Evolutionary conservation across 371 early-diverging fungal species (phyloP).

Genomic region (Rhizopus stolonifer): DNA sequence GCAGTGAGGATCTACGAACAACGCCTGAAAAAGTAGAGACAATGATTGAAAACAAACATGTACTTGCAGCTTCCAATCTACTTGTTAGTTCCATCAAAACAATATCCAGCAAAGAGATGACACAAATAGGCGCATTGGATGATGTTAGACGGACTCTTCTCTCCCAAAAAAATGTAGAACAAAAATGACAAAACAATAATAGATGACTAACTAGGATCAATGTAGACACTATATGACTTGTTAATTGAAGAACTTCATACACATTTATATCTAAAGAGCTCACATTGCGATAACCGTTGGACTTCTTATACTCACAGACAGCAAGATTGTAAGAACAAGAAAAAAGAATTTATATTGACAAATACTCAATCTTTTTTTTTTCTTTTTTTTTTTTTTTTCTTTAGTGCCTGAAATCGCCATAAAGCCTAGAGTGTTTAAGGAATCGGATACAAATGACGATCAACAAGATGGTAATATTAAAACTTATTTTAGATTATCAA

Average conservation of each 20-base stretch:
- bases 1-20: slow-evolving; percentile 81
- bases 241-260: slow-evolving; percentile 91
- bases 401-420: slow-evolving; percentile 48
- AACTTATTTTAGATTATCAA: neutral
- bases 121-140: slow-evolving; percentile 83
- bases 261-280: slow-evolving; percentile 89
- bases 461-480: neutral
- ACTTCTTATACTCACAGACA: slow-evolving; percentile 58
- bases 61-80: slow-evolving; percentile 73
- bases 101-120: slow-evolving; percentile 72
- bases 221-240: slow-evolving; percentile 72
- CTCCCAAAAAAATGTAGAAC: slow-evolving; percentile 69
- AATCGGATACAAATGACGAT: neutral
- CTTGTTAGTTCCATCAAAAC: slow-evolving; percentile 69
- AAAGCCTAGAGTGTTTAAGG: slow-evolving; percentile 35
- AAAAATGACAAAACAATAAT: too few relatives aligned
- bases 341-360: neutral
- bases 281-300: slow-evolving; percentile 66
- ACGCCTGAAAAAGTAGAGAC: slow-evolving; percentile 78
- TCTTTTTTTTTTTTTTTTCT: too few relatives aligned
- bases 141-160: slow-evolving; percentile 72
- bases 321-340: slow-evolving; percentile 46
- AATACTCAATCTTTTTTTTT: neutral
- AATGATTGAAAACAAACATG: slow-evolving; percentile 77
- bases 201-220: too few relatives aligned